These are phyloP conservation scores for Coniophora puteana DNA, from an alignment of 1,284 basidiomycete species.

Conservation along the genomic window DNA sequence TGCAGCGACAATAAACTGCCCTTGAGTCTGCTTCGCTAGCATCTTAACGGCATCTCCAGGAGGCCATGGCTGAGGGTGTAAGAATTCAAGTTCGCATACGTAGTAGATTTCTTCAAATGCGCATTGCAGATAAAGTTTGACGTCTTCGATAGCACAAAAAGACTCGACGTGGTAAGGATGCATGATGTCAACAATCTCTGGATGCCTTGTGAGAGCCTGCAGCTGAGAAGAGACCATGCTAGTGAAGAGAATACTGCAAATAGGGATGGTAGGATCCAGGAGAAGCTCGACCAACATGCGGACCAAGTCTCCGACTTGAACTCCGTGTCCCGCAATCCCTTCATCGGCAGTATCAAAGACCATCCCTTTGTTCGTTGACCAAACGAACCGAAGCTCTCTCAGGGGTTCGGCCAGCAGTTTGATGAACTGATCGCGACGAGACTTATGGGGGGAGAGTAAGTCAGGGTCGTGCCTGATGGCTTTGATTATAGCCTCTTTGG, in stretches of 20 bases:
- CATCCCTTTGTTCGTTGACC: constrained; percentile 9
- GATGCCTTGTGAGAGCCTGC: constrained; percentile 7
- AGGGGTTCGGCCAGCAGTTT: constrained; percentile 14
- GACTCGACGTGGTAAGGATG: constrained; percentile 12
- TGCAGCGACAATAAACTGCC: constrained; percentile 25
- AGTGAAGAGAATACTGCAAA: constrained; percentile 16
- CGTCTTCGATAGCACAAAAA: constrained; percentile 16
- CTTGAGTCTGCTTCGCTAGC: constrained; percentile 18
- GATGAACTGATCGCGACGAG: constrained; percentile 19
- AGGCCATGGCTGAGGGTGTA: constrained; percentile 23
- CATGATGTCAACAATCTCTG: constrained; percentile 7
- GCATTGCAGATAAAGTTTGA: constrained; percentile 14
- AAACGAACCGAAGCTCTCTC: not conserved
- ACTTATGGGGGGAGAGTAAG: constrained; percentile 15
- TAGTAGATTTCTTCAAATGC: constrained; percentile 12
- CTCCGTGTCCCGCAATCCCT: constrained; percentile 17
- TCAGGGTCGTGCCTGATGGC: constrained; percentile 16
- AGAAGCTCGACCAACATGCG: constrained; percentile 12
- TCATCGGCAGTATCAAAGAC: constrained; percentile 19
- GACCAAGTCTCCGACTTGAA: constrained; percentile 15
- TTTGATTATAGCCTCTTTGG: constrained; percentile 6
- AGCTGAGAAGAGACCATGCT: constrained; percentile 15
- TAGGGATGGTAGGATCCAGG: constrained; percentile 8
- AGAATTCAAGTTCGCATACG: constrained; percentile 11
- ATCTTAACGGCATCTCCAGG: constrained; percentile 13